Percentiles rank a stretch among this genome's conserved stretches.
Conservation (phyloP, 1,284 basidiomycete species). For the Baeospora myosura region DNA sequence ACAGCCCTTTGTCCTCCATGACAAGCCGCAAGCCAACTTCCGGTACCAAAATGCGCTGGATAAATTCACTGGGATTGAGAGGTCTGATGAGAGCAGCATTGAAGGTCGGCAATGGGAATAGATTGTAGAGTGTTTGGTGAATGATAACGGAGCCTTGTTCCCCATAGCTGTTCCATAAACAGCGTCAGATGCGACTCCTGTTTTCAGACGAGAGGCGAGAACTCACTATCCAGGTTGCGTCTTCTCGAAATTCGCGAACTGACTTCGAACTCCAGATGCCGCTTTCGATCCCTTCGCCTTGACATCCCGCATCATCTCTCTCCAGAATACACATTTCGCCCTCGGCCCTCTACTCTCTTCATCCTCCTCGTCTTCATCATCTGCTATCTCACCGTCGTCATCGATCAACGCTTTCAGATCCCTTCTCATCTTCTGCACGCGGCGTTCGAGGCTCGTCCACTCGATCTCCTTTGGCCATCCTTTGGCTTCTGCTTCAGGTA, state of each 20-base stretch:
- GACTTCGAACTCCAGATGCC: constrained; percentile 59
- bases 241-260: constrained; percentile 70
- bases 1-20: constrained; percentile 53
- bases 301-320: constrained; percentile 52
- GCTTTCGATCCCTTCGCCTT: constrained; percentile 54
- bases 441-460: constrained; percentile 44
- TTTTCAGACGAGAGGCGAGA: constrained; percentile 4
- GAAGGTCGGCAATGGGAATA: constrained; percentile 60
- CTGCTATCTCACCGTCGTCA: constrained; percentile 21
- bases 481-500: constrained; percentile 58
- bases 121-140: constrained; percentile 63
- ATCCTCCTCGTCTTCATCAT: constrained; percentile 24
- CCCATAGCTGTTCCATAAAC: constrained; percentile 51
- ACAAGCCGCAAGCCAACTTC: constrained; percentile 69
- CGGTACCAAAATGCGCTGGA: constrained; percentile 66
- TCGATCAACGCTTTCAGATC: constrained; percentile 44
- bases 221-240: constrained; percentile 78
- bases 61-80: constrained; percentile 62
- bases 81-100: constrained; percentile 47
- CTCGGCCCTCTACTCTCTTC: constrained; percentile 29
- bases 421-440: constrained; percentile 43
- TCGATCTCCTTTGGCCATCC: constrained; percentile 73
- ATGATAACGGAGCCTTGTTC: constrained; percentile 74
- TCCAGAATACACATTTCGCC: constrained; percentile 58
- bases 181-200: constrained; percentile 1